phyloP scores from a whole-genome alignment of 352 stramenopile species.

The Pythium rishiriense region DNA sequence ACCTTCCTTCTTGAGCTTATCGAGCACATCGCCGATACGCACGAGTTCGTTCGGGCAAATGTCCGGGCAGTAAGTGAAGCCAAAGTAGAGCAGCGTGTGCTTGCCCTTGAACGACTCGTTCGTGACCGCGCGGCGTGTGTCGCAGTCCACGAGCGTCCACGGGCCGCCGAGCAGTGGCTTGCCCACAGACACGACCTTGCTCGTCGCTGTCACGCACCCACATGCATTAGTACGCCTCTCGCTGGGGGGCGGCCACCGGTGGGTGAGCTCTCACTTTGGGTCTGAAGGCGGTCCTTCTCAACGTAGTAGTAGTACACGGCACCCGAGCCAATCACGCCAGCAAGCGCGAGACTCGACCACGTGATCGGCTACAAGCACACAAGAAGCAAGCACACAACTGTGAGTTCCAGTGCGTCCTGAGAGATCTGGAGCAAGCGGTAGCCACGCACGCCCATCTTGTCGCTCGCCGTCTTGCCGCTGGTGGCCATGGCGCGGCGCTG shows the following conservation, averaged over 20 bases:
- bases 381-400: background rate
- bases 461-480: slow-evolving; percentile 30
- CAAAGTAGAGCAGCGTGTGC: slow-evolving; percentile 99
- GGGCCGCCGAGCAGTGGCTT: slow-evolving; percentile 91
- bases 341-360: slow-evolving; percentile 82
- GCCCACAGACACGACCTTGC: slow-evolving; percentile 87
- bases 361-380: slow-evolving; percentile 61
- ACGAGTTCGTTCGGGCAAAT: slow-evolving; percentile 99
- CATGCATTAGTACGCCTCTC: background rate
- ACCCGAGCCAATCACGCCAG: slow-evolving; percentile 64
- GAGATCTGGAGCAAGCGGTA: too few species aligned
- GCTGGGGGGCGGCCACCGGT: background rate
- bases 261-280: slow-evolving; percentile 54
- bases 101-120: slow-evolving; percentile 92
- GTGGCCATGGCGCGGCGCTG: slow-evolving; percentile 44
- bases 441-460: slow-evolving; percentile 69
- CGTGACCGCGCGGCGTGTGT: slow-evolving; percentile 83
- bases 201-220: slow-evolving; percentile 48
- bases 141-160: slow-evolving; percentile 93
- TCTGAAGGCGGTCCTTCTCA: slow-evolving; percentile 89
- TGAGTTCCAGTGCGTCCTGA: too few species aligned
- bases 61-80: slow-evolving; percentile 99
- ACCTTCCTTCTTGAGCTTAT: slow-evolving; percentile 82
- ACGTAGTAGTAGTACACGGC: slow-evolving; percentile 88
- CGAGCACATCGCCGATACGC: slow-evolving; percentile 96